Base-by-base conservation (phyloP, 2,329 filamentous ascomycete species). In the Pseudogymnoascus sp. region DNA sequence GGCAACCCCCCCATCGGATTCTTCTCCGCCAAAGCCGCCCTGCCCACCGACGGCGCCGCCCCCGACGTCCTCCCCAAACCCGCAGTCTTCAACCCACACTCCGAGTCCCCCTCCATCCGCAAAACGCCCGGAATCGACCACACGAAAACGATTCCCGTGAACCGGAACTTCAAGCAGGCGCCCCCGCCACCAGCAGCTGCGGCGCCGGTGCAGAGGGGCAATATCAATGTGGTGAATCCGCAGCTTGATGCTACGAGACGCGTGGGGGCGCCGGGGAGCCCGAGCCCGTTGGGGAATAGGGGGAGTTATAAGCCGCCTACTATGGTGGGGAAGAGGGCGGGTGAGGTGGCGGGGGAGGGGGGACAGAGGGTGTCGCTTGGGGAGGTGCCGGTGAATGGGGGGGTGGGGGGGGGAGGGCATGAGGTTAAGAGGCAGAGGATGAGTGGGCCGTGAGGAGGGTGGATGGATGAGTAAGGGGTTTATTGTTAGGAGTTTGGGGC, bases 51-150 rank as follows among this genome's bases (percentile, higher is more conserved):
- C 64, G 78, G 64, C 19, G 38, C 44, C 13, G 23, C 61, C 10
- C 23, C 31, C 2, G 75, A 78, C 38, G 76, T 77, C 7, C 78
- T 78, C 5, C 80, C 84, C 5, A 35, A 60, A 38, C 21, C 57
- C 31, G 57, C 57, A 11, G 78, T 81, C 23, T 93, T 93, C 74
- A 88, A 93, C 69, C 89, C 88, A 2, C 86, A 86, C 64, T 82
- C 86, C 5, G 88, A 93, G 70, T 91, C 87, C 66, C 92, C 93
- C 0, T 95, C 92, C 0, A 92, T 96, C 71, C 85, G 91, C 66
- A 93, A 93, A 73, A 97, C 93, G 0, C 89, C 89, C 0, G 93
- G 93, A 2, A 83, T 97, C 40, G 91, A 97, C 71, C 91, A 96
- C 71, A 86, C 78, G 21, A 87, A 85, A 61, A 35, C 57, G 1